A percentile compares a stretch with the other conserved stretches of the same genome.
Evolutionary conservation across 805 yeast genomes (phyloP).

Genomic region (Lachancea meyersii): DNA sequence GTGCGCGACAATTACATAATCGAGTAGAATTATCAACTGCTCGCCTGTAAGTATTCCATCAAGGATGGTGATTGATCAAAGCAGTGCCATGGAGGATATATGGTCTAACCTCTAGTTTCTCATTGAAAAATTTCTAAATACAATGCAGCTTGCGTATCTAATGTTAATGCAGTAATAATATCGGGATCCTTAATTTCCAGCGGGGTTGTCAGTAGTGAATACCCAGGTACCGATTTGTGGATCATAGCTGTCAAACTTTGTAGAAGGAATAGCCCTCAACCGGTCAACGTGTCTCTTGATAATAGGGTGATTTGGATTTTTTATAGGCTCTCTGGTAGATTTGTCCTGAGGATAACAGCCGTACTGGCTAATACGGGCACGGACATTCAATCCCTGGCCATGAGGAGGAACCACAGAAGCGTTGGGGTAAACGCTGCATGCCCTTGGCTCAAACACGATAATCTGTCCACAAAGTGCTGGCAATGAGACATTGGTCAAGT

Average conservation of each 20-base stretch:
- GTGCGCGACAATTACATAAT: neutral
- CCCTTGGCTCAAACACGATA: conserved; percentile 52
- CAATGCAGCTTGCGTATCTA: conserved; percentile 1
- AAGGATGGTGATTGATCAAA: no score
- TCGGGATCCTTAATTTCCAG: conserved; percentile 3
- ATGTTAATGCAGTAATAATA: conserved; percentile 4
- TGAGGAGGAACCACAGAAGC: conserved; percentile 47
- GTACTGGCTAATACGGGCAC: conserved; percentile 65
- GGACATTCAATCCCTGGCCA: conserved; percentile 81
- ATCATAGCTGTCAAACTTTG: conserved; percentile 70
- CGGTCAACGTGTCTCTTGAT: conserved; percentile 63
- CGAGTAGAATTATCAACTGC: neutral
- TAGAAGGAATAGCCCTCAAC: conserved; percentile 51
- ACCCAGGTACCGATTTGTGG: conserved; percentile 68
- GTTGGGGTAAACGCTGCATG: conserved; percentile 70
- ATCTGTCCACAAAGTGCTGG: conserved; percentile 61
- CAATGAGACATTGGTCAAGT: conserved; percentile 60
- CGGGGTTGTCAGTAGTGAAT: conserved; percentile 38
- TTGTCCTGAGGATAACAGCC: conserved; percentile 76
- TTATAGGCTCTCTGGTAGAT: conserved; percentile 64
- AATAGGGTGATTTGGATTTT: conserved; percentile 69
- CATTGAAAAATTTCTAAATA: neutral
- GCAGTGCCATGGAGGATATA: no score
- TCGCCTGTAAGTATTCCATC: neutral
- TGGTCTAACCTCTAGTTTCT: neutral